Evolutionary conservation across 345 rosid genomes (phyloP).

Genomic region (Reutealis trisperma): DNA sequence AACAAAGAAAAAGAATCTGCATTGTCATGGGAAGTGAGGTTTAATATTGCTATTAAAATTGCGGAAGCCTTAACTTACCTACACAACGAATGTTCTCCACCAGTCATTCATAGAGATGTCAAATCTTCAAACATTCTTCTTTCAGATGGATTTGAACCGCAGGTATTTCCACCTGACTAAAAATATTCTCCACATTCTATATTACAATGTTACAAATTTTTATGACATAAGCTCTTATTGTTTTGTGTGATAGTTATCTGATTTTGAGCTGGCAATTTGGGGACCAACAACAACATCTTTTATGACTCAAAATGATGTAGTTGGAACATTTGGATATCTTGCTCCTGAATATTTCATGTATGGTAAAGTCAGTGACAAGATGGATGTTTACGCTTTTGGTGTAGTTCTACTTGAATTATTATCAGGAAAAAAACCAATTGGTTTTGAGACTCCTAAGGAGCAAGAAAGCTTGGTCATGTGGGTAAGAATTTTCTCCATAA

Average conservation of each 20-base stretch:
- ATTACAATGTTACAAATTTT: not conserved
- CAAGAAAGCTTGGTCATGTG: constrained; percentile 91
- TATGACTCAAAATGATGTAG: constrained; percentile 60
- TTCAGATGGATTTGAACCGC: constrained; percentile 64
- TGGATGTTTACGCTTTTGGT: constrained; percentile 92
- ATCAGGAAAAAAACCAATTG: constrained; percentile 79
- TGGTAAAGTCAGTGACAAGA: constrained; percentile 88
- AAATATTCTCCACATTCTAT: not conserved
- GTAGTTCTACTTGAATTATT: constrained; percentile 84
- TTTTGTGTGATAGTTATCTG: constrained; percentile 59
- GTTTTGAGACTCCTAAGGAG: constrained; percentile 53
- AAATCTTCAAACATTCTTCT: constrained; percentile 93
- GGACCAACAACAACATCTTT: constrained; percentile 64
- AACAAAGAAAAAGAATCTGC: constrained; percentile 32
- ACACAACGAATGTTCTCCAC: constrained; percentile 62
- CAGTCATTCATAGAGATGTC: constrained; percentile 89
- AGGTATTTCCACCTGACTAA: constrained; percentile 45
- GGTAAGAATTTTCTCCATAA: constrained; percentile 53
- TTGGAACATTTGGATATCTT: constrained; percentile 95
- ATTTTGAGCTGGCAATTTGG: constrained; percentile 92
- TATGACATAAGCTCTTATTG: constrained; percentile 3
- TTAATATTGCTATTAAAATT: constrained; percentile 56
- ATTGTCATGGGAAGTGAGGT: constrained; percentile 68
- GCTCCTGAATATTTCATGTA: constrained; percentile 99
- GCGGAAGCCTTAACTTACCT: constrained; percentile 77